Conservation (phyloP, 1,139 yeast species). For the Trichomonascaceae sp. region DNA sequence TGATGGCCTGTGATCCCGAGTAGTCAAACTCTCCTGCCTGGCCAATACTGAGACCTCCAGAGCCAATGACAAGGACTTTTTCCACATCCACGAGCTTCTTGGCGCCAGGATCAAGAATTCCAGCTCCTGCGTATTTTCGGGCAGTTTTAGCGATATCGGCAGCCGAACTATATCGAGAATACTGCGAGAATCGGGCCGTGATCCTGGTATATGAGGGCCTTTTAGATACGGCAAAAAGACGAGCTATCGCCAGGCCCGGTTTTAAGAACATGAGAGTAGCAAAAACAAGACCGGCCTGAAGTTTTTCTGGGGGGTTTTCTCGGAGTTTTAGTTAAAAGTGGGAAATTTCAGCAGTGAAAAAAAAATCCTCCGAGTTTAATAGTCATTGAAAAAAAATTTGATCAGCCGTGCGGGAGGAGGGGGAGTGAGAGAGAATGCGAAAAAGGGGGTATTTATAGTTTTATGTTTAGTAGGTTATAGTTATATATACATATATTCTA, state of each 20-base stretch:
- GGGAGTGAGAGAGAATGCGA: neutral
- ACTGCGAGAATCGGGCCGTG: neutral
- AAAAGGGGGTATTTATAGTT: no score
- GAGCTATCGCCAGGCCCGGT: neutral
- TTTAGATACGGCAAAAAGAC: neutral
- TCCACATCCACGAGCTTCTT: slow-evolving; percentile 71
- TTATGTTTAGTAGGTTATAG: neutral
- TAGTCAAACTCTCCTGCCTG: slow-evolving; percentile 99
- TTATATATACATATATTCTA: no score
- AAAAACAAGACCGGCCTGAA: neutral
- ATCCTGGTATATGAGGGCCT: neutral
- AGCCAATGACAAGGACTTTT: slow-evolving; percentile 88
- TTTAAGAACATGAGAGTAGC: neutral
- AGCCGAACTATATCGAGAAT: neutral
- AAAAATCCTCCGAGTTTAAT: neutral
- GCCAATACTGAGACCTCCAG: slow-evolving; percentile 97
- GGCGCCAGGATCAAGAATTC: slow-evolving; percentile 44
- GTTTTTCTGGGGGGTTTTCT: neutral
- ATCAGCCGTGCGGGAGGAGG: neutral
- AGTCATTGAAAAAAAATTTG: neutral
- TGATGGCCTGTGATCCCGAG: slow-evolving; percentile 87
- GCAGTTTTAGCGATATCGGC: slow-evolving; percentile 4
- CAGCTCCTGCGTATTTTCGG: slow-evolving; percentile 46
- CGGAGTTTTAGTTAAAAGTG: neutral
- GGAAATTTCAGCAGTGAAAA: neutral